Percentiles rank a stretch among this genome's conserved stretches.
phyloP scores from a whole-genome alignment of 2,329 filamentous ascomycete species.

The Orbilia javanica region DNA sequence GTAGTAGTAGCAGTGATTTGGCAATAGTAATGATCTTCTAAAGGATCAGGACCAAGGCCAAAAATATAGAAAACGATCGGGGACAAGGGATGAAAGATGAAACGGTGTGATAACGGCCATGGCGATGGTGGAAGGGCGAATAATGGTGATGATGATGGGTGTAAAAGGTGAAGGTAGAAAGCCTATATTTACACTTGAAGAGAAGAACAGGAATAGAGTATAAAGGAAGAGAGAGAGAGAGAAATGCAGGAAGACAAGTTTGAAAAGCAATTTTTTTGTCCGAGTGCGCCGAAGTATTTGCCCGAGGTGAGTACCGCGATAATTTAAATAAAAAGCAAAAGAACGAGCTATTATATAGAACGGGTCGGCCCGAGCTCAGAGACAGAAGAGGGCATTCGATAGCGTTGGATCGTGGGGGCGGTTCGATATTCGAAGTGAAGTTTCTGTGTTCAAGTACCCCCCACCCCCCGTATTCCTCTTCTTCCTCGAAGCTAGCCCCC shows the following conservation, averaged over 20 bases:
- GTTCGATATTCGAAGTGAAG: neutral
- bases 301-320: constrained; percentile 43
- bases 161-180: neutral
- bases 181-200: constrained; percentile 43
- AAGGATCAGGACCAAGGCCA: too few relatives aligned
- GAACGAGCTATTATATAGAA: constrained; percentile 10
- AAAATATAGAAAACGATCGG: neutral
- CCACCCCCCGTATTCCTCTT: neutral
- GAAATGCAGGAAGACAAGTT: constrained; percentile 1
- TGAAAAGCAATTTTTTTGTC: constrained; percentile 46
- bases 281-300: constrained; percentile 54
- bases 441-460: neutral
- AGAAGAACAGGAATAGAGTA: neutral
- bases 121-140: neutral
- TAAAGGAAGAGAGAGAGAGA: neutral
- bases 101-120: neutral
- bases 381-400: neutral
- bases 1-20: neutral
- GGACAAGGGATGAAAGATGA: too few relatives aligned
- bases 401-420: neutral
- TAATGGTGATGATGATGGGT: neutral
- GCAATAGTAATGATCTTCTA: neutral
- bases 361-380: neutral
- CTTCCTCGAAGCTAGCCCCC: neutral
- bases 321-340: constrained; percentile 19